Evolutionary conservation across 2,329 filamentous ascomycete species (phyloP), one percentile per base, ranked within the genome.

Genomic region (Colletotrichum sp.): DNA sequence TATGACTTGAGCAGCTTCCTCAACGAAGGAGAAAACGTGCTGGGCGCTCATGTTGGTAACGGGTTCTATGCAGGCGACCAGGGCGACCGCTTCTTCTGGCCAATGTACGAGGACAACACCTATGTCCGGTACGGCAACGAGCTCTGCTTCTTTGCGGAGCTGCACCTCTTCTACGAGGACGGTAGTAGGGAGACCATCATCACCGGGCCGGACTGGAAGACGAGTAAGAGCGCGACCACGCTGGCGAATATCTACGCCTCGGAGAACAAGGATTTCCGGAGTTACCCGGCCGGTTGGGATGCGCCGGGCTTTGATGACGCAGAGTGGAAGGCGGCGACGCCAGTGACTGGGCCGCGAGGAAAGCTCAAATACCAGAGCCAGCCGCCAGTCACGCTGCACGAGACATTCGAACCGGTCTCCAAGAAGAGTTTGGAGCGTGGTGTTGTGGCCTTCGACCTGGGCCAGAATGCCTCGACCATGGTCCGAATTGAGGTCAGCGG

Each of bases 51-150:
- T 69, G 77, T 88, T 1, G 85, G 85, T 9, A 88, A 88, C 36
- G 87, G 87, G 0, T 88, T 88, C 78, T 88, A 87, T 57, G 86
- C 86, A 9, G 86, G 87, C 4, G 84, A 86, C 39, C 82, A 86
- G 61, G 84, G 84, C 12, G 84, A 86, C 62, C 82, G 84, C 8
- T 86, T 86, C 79, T 86, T 86, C 78, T 86, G 85, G 85, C 84
- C 84, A 16, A 85, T 82, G 80, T 86, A 86, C 49, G 84, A 86
- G 76, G 85, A 86, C 75, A 86, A 86, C 49, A 86, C 85, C 0
- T 86, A 85, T 36, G 83, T 84, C 5, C 80, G 83, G 3, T 84
- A 84, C 72, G 83, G 83, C 5, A 85, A 86, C 65, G 85, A 86
- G 72, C 75, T 86, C 4, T 86, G 85, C 75, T 86, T 86, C 80